Conservation (phyloP, 148 eudicot species). For the Arctostaphylos glauca region DNA sequence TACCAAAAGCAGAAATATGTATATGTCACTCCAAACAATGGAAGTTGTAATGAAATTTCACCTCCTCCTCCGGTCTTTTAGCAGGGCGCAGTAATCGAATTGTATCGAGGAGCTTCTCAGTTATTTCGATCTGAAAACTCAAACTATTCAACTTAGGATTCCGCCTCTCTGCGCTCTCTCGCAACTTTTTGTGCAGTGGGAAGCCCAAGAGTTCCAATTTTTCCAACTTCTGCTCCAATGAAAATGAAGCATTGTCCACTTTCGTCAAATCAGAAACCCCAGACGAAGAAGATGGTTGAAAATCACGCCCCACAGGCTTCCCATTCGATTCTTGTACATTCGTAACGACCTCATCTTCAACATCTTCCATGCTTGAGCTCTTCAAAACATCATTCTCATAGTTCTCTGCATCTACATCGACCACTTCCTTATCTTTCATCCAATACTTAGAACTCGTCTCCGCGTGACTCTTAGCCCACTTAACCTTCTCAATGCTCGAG, state of each 20-base stretch:
- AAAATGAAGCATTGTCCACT: slow-evolving; percentile 27
- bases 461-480: slow-evolving; percentile 23
- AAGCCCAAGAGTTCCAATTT: slow-evolving; percentile 13
- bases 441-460: slow-evolving; percentile 17
- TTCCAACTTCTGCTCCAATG: slow-evolving; percentile 21
- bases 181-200: slow-evolving; percentile 44
- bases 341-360: slow-evolving; percentile 31
- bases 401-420: slow-evolving; percentile 22
- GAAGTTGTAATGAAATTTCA: slow-evolving; percentile 15
- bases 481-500: slow-evolving; percentile 41
- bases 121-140: slow-evolving; percentile 36
- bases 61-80: slow-evolving; percentile 50
- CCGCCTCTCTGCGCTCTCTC: slow-evolving; percentile 30
- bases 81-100: slow-evolving; percentile 25
- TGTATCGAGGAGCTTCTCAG: slow-evolving; percentile 26
- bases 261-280: slow-evolving; percentile 31
- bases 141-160: slow-evolving; percentile 31
- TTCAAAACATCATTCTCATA: slow-evolving; percentile 28
- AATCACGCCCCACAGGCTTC: slow-evolving; percentile 25
- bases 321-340: slow-evolving; percentile 22
- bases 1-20: slow-evolving; percentile 3
- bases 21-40: not conserved
- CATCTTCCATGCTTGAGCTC: slow-evolving; percentile 44
- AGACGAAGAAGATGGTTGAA: slow-evolving; percentile 31
- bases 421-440: slow-evolving; percentile 34